These are phyloP conservation scores for Penicillium macrosclerotiorum DNA, from an alignment of 495 filamentous ascomycete species.

Conservation along the genomic window DNA sequence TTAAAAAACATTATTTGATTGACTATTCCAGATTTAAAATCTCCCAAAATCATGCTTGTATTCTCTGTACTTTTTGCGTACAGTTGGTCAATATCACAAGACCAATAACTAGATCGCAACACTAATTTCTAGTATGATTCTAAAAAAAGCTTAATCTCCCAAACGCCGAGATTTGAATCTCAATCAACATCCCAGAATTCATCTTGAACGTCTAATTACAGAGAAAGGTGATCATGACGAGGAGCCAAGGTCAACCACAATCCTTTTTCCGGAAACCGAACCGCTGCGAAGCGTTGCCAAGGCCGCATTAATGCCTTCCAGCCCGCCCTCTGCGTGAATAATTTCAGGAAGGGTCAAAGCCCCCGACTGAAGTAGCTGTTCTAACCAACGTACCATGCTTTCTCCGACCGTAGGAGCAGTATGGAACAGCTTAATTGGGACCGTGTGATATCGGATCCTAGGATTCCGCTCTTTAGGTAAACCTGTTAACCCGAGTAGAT, in stretches of 20 bases:
- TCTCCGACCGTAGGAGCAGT: slow-evolving; percentile 56
- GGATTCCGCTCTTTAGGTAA: slow-evolving; percentile 50
- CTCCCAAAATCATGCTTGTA: too few species aligned
- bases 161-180: too few species aligned
- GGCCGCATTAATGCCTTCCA: slow-evolving; percentile 61
- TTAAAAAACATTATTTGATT: too few species aligned
- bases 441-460: slow-evolving; percentile 53
- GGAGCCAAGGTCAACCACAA: slow-evolving; percentile 49
- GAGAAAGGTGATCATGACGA: neutral
- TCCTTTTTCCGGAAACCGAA: slow-evolving; percentile 54
- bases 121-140: too few species aligned
- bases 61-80: too few species aligned
- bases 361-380: slow-evolving; percentile 49
- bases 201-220: too few species aligned
- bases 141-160: too few species aligned
- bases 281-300: slow-evolving; percentile 58
- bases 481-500: slow-evolving; percentile 63
- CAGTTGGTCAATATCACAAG: too few species aligned
- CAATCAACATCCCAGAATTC: too few species aligned
- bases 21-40: too few species aligned
- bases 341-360: slow-evolving; percentile 56
- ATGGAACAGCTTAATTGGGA: slow-evolving; percentile 71
- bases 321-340: slow-evolving; percentile 54
- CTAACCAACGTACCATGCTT: slow-evolving; percentile 56
- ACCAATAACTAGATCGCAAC: neutral